These are phyloP conservation scores for Talaromyces piceae DNA, from an alignment of 2,329 filamentous ascomycete genomes.

Conservation along the genomic window DNA sequence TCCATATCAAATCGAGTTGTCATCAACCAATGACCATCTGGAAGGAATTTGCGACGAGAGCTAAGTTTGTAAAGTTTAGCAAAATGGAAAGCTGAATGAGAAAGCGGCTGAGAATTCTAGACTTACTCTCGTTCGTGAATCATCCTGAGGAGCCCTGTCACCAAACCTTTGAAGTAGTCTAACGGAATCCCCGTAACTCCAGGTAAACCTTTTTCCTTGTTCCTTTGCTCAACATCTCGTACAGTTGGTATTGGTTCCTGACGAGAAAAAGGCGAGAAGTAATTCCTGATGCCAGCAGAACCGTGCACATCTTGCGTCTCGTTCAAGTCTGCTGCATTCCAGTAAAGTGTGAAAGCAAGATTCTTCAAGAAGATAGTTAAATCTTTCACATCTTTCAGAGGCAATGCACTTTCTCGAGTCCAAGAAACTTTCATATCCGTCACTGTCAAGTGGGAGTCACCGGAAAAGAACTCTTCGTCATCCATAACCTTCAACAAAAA, in stretches of 20 bases:
- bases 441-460: conserved; percentile 40
- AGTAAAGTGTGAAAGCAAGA: conserved; percentile 80
- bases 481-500: conserved; percentile 91
- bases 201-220: conserved; percentile 44
- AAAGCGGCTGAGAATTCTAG: neutral
- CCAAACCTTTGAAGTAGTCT: conserved; percentile 68
- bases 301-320: conserved; percentile 33
- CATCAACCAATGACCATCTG: conserved; percentile 89
- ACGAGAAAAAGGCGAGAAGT: conserved; percentile 31
- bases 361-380: conserved; percentile 85
- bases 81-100: conserved; percentile 1
- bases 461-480: conserved; percentile 86
- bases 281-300: conserved; percentile 39
- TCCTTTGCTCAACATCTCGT: conserved; percentile 30
- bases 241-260: conserved; percentile 19
- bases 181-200: conserved; percentile 66
- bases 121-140: conserved; percentile 76
- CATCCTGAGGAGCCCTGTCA: conserved; percentile 75
- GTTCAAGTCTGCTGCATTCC: conserved; percentile 63
- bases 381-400: conserved; percentile 61
- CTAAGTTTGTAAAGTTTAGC: conserved; percentile 16
- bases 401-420: conserved; percentile 58
- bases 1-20: conserved; percentile 79
- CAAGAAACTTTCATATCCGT: conserved; percentile 48
- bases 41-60: conserved; percentile 77